Percentiles rank a stretch among this genome's conserved stretches.
Evolutionary conservation across 2,329 filamentous ascomycete species (phyloP).

Genomic region (Trichothecium sympodiale): DNA sequence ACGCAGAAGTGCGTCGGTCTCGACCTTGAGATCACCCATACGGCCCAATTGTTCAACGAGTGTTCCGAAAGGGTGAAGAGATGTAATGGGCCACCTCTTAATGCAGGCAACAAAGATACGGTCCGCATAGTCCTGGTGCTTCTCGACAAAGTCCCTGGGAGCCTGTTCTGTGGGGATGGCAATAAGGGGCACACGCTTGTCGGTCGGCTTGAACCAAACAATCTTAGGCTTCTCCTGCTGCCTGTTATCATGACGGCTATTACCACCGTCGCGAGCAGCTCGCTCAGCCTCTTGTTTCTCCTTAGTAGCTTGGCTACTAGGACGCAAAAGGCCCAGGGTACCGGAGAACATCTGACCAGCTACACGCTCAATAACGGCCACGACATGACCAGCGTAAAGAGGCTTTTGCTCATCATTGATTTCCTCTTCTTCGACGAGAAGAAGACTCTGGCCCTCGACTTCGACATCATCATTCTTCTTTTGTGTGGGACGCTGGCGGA

Average conservation of each 20-base stretch:
- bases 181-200: conserved; percentile 96
- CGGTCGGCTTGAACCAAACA: conserved; percentile 99
- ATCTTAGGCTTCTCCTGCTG: conserved; percentile 96
- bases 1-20: conserved; percentile 90
- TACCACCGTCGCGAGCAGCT: conserved; percentile 72
- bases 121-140: conserved; percentile 94
- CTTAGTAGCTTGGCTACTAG: conserved; percentile 96
- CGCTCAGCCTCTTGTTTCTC: conserved; percentile 98
- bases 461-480: conserved; percentile 99
- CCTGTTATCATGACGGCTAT: conserved; percentile 61
- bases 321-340: conserved; percentile 83
- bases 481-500: conserved; percentile 92
- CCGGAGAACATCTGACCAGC: conserved; percentile 99
- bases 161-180: conserved; percentile 98
- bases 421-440: conserved; percentile 95
- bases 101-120: conserved; percentile 98
- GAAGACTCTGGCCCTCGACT: conserved; percentile 91
- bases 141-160: conserved; percentile 94
- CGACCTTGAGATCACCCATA: conserved; percentile 95
- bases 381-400: conserved; percentile 90
- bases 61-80: conserved; percentile 96
- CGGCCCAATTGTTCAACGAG: conserved; percentile 93
- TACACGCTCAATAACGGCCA: conserved; percentile 93
- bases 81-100: conserved; percentile 98
- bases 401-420: conserved; percentile 98